These are phyloP conservation scores for Eutrema heterophyllum DNA, from an alignment of 345 rosid genomes.

Conservation along the genomic window DNA sequence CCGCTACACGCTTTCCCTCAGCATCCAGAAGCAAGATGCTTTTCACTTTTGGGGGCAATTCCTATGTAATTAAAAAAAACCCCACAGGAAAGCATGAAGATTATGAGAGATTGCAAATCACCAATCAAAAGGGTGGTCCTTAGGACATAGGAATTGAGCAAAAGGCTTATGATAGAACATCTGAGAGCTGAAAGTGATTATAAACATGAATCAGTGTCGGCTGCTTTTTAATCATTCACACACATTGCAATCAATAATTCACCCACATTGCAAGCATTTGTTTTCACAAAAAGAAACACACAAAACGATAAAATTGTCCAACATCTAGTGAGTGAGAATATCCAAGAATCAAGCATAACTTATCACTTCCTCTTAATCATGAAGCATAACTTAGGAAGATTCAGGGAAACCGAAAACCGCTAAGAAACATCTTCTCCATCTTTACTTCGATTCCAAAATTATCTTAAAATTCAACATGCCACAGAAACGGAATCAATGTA, in stretches of 20 bases:
- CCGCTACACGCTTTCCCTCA: conserved; percentile 79
- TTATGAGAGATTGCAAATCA: not conserved
- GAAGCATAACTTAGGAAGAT: not conserved
- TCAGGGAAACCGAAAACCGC: not conserved
- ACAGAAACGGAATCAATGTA: not conserved
- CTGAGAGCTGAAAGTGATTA: not conserved
- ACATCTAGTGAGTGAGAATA: not conserved
- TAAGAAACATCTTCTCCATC: not conserved
- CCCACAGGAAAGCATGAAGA: not conserved
- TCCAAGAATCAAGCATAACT: not conserved
- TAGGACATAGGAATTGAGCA: not conserved
- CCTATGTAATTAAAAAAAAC: conserved; percentile 35
- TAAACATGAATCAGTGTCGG: not conserved
- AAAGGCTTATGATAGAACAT: not conserved
- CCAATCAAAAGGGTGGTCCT: not conserved
- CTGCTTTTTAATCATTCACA: no score
- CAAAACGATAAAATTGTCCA: not conserved
- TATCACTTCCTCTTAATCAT: not conserved
- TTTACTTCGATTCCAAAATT: not conserved
- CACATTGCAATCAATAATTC: no score
- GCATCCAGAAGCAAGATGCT: conserved; percentile 75
- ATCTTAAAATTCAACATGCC: not conserved
- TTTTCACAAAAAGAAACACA: no score
- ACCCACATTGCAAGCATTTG: no score
- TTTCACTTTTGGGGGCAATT: conserved; percentile 55